Evolutionary conservation across 2,329 filamentous ascomycete genomes (phyloP).

Genomic region (Ophiocordyceps sinensis): DNA sequence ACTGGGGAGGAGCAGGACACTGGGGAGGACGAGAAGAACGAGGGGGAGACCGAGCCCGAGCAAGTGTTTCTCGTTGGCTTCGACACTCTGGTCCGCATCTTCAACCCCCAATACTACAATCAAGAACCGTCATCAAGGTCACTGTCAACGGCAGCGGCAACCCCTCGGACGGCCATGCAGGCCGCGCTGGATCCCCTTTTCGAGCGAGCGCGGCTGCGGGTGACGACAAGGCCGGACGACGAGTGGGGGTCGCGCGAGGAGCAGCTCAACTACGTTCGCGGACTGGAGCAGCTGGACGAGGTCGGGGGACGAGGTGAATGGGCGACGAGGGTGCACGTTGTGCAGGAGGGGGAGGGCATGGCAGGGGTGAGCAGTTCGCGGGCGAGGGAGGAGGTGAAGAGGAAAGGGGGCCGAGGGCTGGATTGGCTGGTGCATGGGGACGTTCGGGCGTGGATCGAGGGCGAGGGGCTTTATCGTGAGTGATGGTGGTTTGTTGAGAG

Average conservation of each 20-base stretch:
- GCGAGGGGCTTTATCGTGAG: constrained; percentile 38
- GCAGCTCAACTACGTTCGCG: constrained; percentile 35
- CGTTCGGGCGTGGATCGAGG: constrained; percentile 43
- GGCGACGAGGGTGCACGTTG: constrained; percentile 45
- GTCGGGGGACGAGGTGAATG: constrained; percentile 26
- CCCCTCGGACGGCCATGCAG: constrained; percentile 22
- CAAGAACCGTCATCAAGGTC: no score
- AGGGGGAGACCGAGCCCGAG: constrained; percentile 13
- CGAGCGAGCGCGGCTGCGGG: constrained; percentile 41
- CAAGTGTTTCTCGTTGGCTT: constrained; percentile 63
- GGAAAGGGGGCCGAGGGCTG: constrained; percentile 26
- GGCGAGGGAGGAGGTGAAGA: constrained; percentile 42
- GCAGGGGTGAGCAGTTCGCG: constrained; percentile 44
- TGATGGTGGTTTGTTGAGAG: neutral
- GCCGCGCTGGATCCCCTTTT: constrained; percentile 49
- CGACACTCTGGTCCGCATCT: constrained; percentile 60
- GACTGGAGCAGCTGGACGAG: constrained; percentile 17
- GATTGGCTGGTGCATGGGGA: constrained; percentile 37
- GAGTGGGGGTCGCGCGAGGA: constrained; percentile 36
- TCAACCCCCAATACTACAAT: constrained; percentile 57
- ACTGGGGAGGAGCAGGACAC: neutral
- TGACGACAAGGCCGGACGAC: constrained; percentile 47
- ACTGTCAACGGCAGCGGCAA: neutral
- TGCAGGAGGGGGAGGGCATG: constrained; percentile 27
- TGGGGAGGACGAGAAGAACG: no score